These are phyloP conservation scores for Prunus yedoensis DNA, from an alignment of 331 rosid species.

Conservation along the genomic window DNA sequence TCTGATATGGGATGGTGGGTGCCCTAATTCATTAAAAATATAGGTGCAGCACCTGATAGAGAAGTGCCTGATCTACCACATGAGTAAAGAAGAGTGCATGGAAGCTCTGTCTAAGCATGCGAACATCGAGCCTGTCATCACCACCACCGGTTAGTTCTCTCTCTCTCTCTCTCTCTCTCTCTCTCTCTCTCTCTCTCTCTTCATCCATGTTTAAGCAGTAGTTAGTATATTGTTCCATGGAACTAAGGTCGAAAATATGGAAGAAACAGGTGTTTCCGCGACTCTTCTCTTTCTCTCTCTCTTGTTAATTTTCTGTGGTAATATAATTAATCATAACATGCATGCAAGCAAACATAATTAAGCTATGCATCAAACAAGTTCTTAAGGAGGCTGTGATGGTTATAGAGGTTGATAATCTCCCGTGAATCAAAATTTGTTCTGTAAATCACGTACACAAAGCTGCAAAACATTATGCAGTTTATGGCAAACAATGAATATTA, in stretches of 20 bases:
- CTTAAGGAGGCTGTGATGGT: too few relatives aligned
- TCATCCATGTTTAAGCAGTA: too few relatives aligned
- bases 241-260: too few relatives aligned
- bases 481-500: too few relatives aligned
- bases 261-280: too few relatives aligned
- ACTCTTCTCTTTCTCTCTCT: neutral
- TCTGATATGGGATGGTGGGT: neutral
- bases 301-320: neutral
- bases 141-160: constrained; percentile 70
- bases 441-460: too few relatives aligned
- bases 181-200: neutral
- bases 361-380: too few relatives aligned
- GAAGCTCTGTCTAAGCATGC: constrained; percentile 91
- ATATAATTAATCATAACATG: neutral
- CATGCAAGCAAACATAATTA: constrained; percentile 2
- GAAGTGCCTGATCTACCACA: constrained; percentile 73
- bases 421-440: too few relatives aligned
- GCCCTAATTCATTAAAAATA: constrained; percentile 1
- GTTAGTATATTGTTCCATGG: too few relatives aligned
- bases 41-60: constrained; percentile 92
- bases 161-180: neutral
- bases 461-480: too few relatives aligned
- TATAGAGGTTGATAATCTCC: too few relatives aligned
- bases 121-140: constrained; percentile 66
- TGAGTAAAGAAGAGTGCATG: constrained; percentile 88